These are phyloP conservation scores for Fonsecaea erecta DNA, from an alignment of 2,329 filamentous ascomycete species.

Conservation along the genomic window DNA sequence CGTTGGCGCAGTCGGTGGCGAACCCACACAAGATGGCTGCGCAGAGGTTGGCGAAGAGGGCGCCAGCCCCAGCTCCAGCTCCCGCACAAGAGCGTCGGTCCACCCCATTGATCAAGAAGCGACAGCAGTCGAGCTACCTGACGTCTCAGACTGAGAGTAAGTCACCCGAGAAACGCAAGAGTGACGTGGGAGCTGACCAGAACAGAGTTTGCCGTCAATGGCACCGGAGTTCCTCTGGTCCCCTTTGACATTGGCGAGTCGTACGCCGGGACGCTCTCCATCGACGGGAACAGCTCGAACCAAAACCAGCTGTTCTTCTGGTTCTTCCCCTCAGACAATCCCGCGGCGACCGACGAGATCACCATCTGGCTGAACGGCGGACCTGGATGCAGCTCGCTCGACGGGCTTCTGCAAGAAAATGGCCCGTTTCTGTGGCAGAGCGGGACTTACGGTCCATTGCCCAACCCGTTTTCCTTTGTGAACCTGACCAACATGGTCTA, in stretches of 20 bases:
- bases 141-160: constrained; percentile 31
- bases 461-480: constrained; percentile 39
- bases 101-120: constrained; percentile 13
- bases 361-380: constrained; percentile 61
- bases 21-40: constrained; percentile 28
- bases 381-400: constrained; percentile 62
- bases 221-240: constrained; percentile 68
- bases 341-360: constrained; percentile 54
- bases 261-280: constrained; percentile 59
- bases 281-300: constrained; percentile 47
- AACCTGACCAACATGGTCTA: constrained; percentile 42
- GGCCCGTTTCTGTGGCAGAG: constrained; percentile 66
- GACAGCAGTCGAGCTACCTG: constrained; percentile 28
- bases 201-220: constrained; percentile 67
- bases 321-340: constrained; percentile 60
- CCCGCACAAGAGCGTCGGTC: constrained; percentile 2
- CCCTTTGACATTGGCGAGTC: constrained; percentile 66
- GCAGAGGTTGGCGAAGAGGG: constrained; percentile 20
- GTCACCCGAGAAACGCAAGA: not conserved
- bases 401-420: constrained; percentile 70
- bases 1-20: constrained; percentile 20
- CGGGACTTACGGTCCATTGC: constrained; percentile 67
- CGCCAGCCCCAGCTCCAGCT: constrained; percentile 12
- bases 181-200: constrained; percentile 22
- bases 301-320: constrained; percentile 48